Percentiles rank a stretch among this genome's conserved stretches.
Evolutionary conservation across 768 basidiomycete species (phyloP).

Genomic region (Trametes villosa): DNA sequence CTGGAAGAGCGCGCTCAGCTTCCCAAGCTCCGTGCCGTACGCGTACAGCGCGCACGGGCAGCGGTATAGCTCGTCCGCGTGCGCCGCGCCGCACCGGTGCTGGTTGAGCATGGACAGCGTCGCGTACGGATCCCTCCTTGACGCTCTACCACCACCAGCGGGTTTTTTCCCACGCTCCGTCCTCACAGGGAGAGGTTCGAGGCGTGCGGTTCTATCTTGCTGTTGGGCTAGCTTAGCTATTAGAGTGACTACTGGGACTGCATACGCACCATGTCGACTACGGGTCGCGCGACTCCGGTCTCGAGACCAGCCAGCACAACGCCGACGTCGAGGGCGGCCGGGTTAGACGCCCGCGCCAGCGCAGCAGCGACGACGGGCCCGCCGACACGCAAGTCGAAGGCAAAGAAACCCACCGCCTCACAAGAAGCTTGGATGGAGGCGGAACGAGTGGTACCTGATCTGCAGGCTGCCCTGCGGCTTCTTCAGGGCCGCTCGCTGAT

Average conservation of each 20-base stretch:
- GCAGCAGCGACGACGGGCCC: no score
- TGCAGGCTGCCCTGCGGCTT: background rate
- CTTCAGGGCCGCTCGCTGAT: background rate
- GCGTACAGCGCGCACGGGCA: no score
- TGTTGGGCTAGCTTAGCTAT: no score
- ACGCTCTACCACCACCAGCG: slow-evolving; percentile 8
- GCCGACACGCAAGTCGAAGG: no score
- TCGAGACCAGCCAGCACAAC: background rate
- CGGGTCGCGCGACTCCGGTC: no score
- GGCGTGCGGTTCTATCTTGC: background rate
- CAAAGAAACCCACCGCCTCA: background rate
- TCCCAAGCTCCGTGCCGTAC: no score
- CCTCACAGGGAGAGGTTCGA: no score
- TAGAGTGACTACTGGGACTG: background rate
- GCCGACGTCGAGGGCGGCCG: background rate
- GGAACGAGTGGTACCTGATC: background rate
- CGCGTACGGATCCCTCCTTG: no score
- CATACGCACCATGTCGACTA: background rate
- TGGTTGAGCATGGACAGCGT: no score
- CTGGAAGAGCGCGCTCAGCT: no score
- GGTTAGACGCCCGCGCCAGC: background rate
- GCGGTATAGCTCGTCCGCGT: no score
- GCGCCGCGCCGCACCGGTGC: no score
- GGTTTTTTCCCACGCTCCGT: slow-evolving; percentile 8
- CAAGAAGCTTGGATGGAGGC: background rate